Conservation (phyloP, 2,329 filamentous ascomycete genomes). For the Fusarium temperatum region DNA sequence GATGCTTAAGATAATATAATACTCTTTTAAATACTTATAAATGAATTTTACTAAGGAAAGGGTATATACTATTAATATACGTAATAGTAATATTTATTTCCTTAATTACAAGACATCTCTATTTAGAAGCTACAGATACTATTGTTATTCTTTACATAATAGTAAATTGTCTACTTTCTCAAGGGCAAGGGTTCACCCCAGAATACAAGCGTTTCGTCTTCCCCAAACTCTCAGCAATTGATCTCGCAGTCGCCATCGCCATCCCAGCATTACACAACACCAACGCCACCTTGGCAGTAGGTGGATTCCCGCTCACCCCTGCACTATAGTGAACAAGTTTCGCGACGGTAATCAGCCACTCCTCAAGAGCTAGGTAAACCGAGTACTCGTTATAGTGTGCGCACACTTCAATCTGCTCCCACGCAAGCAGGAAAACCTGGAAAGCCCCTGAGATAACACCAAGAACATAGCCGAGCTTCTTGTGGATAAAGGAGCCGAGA, state of each 20-base stretch:
- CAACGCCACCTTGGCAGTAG: background rate
- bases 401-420: background rate
- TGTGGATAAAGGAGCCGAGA: no score
- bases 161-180: no score
- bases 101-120: no score
- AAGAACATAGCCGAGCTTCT: background rate
- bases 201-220: background rate
- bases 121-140: no score
- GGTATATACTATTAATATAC: no score
- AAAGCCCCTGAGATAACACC: background rate
- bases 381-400: background rate
- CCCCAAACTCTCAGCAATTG: background rate
- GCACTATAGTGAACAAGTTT: background rate
- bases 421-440: background rate
- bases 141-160: no score
- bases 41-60: no score
- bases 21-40: no score
- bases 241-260: background rate
- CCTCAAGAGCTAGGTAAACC: background rate
- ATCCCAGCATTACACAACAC: background rate
- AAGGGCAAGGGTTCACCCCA: accelerated
- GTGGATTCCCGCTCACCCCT: accelerated
- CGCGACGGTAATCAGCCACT: accelerated
- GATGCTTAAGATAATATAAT: no score
- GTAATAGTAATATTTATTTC: no score